These are phyloP conservation scores for Chamaecyparis obtusa DNA, from an alignment of 75 land plant genomes.

Conservation along the genomic window DNA sequence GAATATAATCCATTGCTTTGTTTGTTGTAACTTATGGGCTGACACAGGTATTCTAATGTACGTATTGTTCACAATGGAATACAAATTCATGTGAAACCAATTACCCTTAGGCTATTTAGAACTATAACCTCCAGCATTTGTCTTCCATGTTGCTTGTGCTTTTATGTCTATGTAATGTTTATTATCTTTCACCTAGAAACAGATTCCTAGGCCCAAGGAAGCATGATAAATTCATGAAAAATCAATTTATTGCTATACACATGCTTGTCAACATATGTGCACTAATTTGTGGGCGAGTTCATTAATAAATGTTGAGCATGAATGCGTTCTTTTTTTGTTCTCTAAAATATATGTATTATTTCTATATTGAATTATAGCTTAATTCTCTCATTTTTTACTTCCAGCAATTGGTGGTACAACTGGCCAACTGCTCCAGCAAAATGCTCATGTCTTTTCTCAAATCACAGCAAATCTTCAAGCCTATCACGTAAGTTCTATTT, in stretches of 20 bases:
- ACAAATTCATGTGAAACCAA: neutral
- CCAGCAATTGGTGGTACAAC: slow-evolving; percentile 88
- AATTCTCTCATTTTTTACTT: slow-evolving; percentile 8
- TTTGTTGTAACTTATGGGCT: no score
- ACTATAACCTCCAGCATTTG: neutral
- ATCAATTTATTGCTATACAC: neutral
- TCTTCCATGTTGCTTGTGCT: neutral
- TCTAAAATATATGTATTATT: no score
- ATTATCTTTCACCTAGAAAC: neutral
- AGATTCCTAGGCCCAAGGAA: neutral
- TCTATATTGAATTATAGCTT: neutral
- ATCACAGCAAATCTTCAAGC: slow-evolving; percentile 72
- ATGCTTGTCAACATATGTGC: neutral
- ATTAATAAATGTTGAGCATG: neutral
- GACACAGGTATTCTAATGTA: neutral
- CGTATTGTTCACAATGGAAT: neutral
- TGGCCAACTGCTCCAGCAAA: slow-evolving; percentile 84
- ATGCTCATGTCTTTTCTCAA: slow-evolving; percentile 63
- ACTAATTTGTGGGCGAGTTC: neutral
- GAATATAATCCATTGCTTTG: no score
- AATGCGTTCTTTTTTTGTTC: neutral
- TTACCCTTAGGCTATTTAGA: neutral
- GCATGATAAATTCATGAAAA: neutral
- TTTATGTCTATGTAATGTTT: neutral
- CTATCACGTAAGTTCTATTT: slow-evolving; percentile 12